A percentile compares a stretch with the other conserved stretches of the same genome.
Evolutionary conservation across 2,329 filamentous ascomycete species (phyloP).

Genomic region (Colletotrichum limetticola): DNA sequence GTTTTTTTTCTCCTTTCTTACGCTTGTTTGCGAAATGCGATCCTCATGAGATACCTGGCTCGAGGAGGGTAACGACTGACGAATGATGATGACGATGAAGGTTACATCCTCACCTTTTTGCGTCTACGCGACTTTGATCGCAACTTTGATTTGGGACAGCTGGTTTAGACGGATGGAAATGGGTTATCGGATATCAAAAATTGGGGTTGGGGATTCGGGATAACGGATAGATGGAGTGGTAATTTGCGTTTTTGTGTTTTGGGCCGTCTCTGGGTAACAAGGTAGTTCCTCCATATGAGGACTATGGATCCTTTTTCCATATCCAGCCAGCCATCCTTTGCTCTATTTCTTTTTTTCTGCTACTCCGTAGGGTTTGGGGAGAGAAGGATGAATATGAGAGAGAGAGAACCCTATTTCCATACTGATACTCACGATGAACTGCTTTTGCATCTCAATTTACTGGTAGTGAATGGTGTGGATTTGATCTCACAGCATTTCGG

Average conservation of each 20-base stretch:
- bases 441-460: neutral
- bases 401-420: neutral
- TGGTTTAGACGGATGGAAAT: neutral
- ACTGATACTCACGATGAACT: neutral
- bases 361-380: neutral
- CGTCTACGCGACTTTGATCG: neutral
- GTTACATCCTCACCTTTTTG: neutral
- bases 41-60: neutral
- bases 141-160: neutral
- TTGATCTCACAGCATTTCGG: neutral
- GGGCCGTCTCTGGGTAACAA: neutral
- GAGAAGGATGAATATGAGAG: neutral
- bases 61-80: neutral
- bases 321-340: neutral
- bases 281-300: neutral
- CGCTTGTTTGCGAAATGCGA: neutral
- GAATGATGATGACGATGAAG: neutral
- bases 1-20: neutral
- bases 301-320: neutral
- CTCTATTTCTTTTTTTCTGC: neutral
- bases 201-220: neutral
- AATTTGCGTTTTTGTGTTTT: neutral
- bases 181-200: neutral
- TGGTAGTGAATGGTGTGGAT: neutral
- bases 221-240: neutral